Percentiles rank a stretch among this genome's conserved stretches.
Conservation (phyloP, 2,329 filamentous ascomycete genomes). For the Ophiosphaerella korrae region DNA sequence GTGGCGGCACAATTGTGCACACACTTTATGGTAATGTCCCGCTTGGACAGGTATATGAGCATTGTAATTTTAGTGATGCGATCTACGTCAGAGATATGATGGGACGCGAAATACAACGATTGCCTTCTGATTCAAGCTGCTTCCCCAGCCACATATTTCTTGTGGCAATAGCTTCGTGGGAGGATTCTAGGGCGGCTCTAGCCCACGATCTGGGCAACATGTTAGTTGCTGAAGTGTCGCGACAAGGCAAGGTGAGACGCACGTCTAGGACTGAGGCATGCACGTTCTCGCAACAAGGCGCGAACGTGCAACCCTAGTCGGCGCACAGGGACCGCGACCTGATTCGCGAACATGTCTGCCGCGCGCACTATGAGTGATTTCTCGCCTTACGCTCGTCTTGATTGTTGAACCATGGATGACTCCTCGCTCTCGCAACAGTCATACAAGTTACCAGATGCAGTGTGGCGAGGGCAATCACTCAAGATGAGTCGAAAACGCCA, state of each 20-base stretch:
- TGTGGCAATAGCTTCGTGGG: too few species aligned
- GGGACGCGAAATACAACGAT: slow-evolving; percentile 21
- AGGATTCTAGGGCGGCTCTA: too few species aligned
- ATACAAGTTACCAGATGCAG: not conserved
- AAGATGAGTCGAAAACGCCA: slow-evolving; percentile 32
- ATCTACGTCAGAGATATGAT: slow-evolving; percentile 8
- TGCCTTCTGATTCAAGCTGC: slow-evolving; percentile 18
- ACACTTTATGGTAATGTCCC: slow-evolving; percentile 19
- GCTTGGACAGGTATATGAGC: slow-evolving; percentile 18
- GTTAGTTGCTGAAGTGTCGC: not conserved
- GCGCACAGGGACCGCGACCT: slow-evolving; percentile 7
- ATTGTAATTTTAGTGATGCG: slow-evolving; percentile 32
- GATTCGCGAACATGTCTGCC: slow-evolving; percentile 18
- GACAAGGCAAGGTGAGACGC: slow-evolving; percentile 4
- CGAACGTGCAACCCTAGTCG: slow-evolving; percentile 12
- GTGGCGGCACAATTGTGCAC: slow-evolving; percentile 11
- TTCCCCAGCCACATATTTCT: not conserved
- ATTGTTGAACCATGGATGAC: not conserved
- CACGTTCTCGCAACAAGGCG: not conserved
- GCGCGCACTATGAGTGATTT: slow-evolving; percentile 2
- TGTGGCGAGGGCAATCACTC: slow-evolving; percentile 15
- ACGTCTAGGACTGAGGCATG: slow-evolving; percentile 2
- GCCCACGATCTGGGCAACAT: too few species aligned
- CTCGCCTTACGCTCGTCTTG: not conserved
- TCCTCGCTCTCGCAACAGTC: slow-evolving; percentile 5